These are phyloP conservation scores for Babesia bigemina DNA, from an alignment of 169 alveolate genomes.

Conservation along the genomic window DNA sequence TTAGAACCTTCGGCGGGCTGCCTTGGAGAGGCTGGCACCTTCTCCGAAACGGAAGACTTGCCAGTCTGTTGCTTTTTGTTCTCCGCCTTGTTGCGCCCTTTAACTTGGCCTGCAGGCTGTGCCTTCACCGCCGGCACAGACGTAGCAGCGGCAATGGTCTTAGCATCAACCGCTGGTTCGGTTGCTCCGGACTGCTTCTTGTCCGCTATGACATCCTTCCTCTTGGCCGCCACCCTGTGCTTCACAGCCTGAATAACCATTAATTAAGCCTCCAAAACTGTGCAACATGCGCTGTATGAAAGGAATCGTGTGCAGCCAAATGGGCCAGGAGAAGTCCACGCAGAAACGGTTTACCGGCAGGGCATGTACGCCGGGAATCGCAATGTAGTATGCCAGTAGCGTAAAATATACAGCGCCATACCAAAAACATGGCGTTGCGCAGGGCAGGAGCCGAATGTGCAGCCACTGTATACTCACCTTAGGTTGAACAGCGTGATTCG, in stretches of 20 bases:
- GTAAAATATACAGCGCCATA: no score
- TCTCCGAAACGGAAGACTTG: not conserved
- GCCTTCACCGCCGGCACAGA: not conserved
- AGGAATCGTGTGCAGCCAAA: not conserved
- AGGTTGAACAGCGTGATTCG: not conserved
- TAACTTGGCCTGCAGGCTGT: not conserved
- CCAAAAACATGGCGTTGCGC: no score
- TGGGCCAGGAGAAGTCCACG: no score
- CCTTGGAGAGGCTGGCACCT: not conserved
- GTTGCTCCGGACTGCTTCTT: not conserved
- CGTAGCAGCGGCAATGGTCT: not conserved
- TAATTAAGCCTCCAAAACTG: not conserved
- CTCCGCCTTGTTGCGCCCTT: not conserved
- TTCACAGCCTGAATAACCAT: not conserved
- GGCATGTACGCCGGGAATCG: no score
- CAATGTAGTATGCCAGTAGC: no score
- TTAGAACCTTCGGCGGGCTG: not conserved
- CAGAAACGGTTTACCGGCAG: no score
- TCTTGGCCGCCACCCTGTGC: not conserved
- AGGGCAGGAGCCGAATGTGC: no score
- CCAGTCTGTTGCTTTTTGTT: not conserved
- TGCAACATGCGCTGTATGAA: not conserved
- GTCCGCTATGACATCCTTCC: not conserved
- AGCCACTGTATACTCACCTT: constrained; percentile 13
- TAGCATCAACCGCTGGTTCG: not conserved